phyloP scores from a whole-genome alignment of 495 filamentous ascomycete genomes.

The Lichenothelia convexa region DNA sequence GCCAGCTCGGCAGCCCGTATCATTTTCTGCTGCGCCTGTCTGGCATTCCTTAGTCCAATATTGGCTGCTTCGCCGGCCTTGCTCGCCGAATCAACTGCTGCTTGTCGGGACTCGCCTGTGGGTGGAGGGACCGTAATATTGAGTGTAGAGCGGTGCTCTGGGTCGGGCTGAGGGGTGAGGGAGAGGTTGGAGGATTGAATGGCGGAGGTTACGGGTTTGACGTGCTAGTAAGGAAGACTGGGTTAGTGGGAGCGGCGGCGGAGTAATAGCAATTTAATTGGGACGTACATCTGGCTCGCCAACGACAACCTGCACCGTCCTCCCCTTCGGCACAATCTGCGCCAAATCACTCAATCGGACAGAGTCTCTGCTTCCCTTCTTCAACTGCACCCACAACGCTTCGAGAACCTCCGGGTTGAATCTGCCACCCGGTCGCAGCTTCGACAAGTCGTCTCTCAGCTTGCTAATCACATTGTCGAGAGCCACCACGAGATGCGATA shows the following conservation, averaged over 20 bases:
- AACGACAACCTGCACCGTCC: slow-evolving; percentile 46
- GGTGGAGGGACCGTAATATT: slow-evolving; percentile 56
- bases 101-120: slow-evolving; percentile 41
- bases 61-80: slow-evolving; percentile 43
- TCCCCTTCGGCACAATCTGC: slow-evolving; percentile 54
- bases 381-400: slow-evolving; percentile 38
- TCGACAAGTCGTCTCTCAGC: slow-evolving; percentile 43
- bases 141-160: slow-evolving; percentile 49
- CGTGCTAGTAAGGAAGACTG: slow-evolving; percentile 22
- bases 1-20: slow-evolving; percentile 39
- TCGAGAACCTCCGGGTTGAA: slow-evolving; percentile 54
- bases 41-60: slow-evolving; percentile 33
- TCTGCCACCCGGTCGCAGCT: slow-evolving; percentile 44
- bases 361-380: slow-evolving; percentile 21
- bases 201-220: slow-evolving; percentile 55
- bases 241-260: background rate
- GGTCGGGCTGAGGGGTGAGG: slow-evolving; percentile 52
- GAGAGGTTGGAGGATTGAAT: slow-evolving; percentile 49
- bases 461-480: slow-evolving; percentile 37
- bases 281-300: slow-evolving; percentile 39
- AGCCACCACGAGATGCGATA: slow-evolving; percentile 41
- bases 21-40: slow-evolving; percentile 42
- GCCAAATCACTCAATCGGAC: slow-evolving; percentile 52
- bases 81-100: slow-evolving; percentile 34
- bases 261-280: slow-evolving; percentile 5